Evolutionary conservation across 1,139 yeast species (phyloP).

Genomic region (Geotrichum cucujoidarum): DNA sequence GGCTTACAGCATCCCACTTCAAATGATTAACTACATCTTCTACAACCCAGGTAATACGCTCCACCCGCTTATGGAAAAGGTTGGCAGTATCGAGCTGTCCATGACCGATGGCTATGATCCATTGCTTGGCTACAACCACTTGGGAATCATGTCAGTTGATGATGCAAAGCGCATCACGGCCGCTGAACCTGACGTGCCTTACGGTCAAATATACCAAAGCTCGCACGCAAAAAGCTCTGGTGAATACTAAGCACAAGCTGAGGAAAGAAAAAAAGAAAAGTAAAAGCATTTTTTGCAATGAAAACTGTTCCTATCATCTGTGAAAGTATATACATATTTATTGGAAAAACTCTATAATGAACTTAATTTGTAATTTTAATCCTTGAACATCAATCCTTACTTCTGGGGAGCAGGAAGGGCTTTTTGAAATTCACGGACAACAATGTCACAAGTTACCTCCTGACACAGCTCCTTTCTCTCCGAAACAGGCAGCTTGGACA

Average conservation of each 20-base stretch:
- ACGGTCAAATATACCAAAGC: slow-evolving; percentile 11
- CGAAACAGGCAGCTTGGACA: slow-evolving; percentile 59
- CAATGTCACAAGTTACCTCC: slow-evolving; percentile 72
- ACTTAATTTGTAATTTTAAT: not conserved
- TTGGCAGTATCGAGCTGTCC: slow-evolving; percentile 4
- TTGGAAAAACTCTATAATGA: not conserved
- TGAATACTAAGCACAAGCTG: too few relatives aligned
- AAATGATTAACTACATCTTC: slow-evolving; percentile 14
- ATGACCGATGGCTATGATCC: slow-evolving; percentile 20
- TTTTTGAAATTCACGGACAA: slow-evolving; percentile 75
- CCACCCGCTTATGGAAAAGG: slow-evolving; percentile 11
- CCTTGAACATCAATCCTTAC: not conserved
- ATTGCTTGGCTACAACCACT: slow-evolving; percentile 16
- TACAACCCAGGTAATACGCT: slow-evolving; percentile 14
- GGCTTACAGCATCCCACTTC: slow-evolving; percentile 15
- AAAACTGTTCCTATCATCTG: not conserved
- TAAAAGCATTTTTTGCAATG: not conserved
- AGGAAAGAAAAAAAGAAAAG: too few relatives aligned
- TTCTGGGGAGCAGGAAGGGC: slow-evolving; percentile 36
- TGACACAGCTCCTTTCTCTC: slow-evolving; percentile 67
- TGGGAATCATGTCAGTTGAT: slow-evolving; percentile 15
- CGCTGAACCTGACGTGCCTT: slow-evolving; percentile 19
- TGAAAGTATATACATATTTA: too few relatives aligned
- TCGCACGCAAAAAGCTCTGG: too few relatives aligned
- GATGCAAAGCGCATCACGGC: slow-evolving; percentile 12